Evolutionary conservation across 2,329 filamentous ascomycete species (phyloP), one percentile per base, ranked within the genome.

Genomic region (Trichophyton equinum): DNA sequence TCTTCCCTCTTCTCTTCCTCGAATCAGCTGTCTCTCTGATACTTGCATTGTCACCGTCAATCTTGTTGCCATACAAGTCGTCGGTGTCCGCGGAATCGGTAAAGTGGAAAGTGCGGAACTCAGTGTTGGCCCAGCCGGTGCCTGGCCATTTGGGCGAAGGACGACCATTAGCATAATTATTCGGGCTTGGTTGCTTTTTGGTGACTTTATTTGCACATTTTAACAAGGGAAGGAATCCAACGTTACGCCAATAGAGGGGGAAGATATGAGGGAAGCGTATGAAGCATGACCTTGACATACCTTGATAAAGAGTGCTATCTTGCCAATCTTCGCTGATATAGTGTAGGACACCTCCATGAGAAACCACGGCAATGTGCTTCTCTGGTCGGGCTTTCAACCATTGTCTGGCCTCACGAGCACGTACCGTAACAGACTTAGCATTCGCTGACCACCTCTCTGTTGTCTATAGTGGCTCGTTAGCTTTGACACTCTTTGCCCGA

Each of bases 291-390:
- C 40, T n/a, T 13, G 38, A 65, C 70, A 27, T 70, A 78, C 77
- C 79, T 62, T 75, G 70, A 65, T 76, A 77, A 49, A 73, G 70
- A 56, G 76, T 77, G 67, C 67, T 80, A 47, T 84, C 87, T 60
- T 83, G 78, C 83, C 85, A 95, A 68, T 95, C 90, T 66, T 91
- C 83, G 0, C 89, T 94, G 64, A 96, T 76, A 68, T 89, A 95
- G 72, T 96, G 91, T 67, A 95, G 71, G 67, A 91, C 88, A 0
- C 87, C 88, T 1, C 91, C 91, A 68, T 95, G 91, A 2, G 89
- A 87, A 6, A 95, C 89, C 1, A 91, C 79, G 0, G 86, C 83
- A 30, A 95, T 82, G 66, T 92, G 82, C 67, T 88, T 84, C 67
- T 83, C 80, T 3, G 75, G 74, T 25, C 76, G 68, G 8, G 65